Base-by-base conservation (phyloP, 306 rosid genomes). In the Cicer yamashitae region DNA sequence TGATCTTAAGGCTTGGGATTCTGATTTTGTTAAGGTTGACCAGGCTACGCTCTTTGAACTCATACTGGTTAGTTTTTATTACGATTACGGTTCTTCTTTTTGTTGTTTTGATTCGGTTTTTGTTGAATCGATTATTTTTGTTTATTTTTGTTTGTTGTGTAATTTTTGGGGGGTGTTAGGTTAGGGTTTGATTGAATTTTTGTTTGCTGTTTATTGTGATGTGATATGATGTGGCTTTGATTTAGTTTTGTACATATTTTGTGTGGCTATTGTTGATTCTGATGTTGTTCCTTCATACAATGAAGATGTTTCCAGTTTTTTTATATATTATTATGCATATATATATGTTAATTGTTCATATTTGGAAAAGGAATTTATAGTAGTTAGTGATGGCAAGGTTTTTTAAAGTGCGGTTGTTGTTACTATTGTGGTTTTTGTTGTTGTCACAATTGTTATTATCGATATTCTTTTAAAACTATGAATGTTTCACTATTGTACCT, bases 21-120 rank as follows among this genome's bases (percentile, higher is more conserved):
- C 68, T 0, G 98, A 92, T 7, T 91, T 91, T 67, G 89, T 89
- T 7, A 87, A 83, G 84, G 97, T 93, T 22, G 98, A 91, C 48
- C 96, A 89, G 75, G 86, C 88, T 10, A 84, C 93, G 4, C 93
- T 91, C 13, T 91, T 89, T 39, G 96, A 93, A 75, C 97, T 93
- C 69, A 89, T 91, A 70, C 68, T 88, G 87, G 98, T 91, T 8
- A 44, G 71, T 45, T 12, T 17, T 39, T 2, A 77, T 57, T 10
- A 1, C 22, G 4, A 1, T 12, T 30, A 25, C 5, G 7, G 8
- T 15, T 7, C 5, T 8, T 18, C 8, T 3, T 37, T 5, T 7
- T 3, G 4, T 9, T 0, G 7, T 6, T 8, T 22, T 5, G 20
- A 63, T 82, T 10, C 1, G 3, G 2, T 12, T 7, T 3, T 3